Conservation (phyloP, 2,329 filamentous ascomycete genomes). For the Botrytis tulipae region DNA sequence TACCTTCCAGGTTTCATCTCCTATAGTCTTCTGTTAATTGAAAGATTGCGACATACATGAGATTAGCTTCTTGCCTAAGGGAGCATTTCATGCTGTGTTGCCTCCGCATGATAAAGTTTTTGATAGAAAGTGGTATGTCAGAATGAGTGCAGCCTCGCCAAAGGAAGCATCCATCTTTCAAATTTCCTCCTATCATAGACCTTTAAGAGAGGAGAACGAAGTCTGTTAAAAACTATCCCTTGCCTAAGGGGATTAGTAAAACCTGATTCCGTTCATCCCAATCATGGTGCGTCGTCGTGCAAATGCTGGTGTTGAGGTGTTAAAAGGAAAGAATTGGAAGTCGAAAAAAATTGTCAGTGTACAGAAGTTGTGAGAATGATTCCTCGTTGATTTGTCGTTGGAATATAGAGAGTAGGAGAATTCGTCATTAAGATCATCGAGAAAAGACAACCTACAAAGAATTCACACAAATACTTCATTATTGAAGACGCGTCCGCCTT, state of each 20-base stretch:
- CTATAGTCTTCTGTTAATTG: not conserved
- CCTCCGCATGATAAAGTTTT: not conserved
- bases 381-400: not conserved
- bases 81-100: not conserved
- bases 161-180: not conserved
- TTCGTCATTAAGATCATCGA: not conserved
- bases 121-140: not conserved
- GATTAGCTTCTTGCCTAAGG: not conserved
- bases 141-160: not conserved
- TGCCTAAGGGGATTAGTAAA: not conserved
- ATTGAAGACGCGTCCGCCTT: conserved; percentile 6
- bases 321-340: not conserved
- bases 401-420: not conserved
- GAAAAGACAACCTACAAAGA: not conserved
- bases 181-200: not conserved
- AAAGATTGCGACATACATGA: not conserved
- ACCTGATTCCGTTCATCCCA: not conserved
- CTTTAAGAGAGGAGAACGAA: not conserved
- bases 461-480: not conserved
- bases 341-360: not conserved
- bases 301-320: not conserved
- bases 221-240: not conserved
- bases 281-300: not conserved
- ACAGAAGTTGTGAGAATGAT: not conserved
- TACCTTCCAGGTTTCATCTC: not conserved